Percentiles rank a stretch among this genome's conserved stretches.
These are phyloP conservation scores for Hypoxylon fragiforme DNA, from an alignment of 495 filamentous ascomycete species.

Conservation along the genomic window DNA sequence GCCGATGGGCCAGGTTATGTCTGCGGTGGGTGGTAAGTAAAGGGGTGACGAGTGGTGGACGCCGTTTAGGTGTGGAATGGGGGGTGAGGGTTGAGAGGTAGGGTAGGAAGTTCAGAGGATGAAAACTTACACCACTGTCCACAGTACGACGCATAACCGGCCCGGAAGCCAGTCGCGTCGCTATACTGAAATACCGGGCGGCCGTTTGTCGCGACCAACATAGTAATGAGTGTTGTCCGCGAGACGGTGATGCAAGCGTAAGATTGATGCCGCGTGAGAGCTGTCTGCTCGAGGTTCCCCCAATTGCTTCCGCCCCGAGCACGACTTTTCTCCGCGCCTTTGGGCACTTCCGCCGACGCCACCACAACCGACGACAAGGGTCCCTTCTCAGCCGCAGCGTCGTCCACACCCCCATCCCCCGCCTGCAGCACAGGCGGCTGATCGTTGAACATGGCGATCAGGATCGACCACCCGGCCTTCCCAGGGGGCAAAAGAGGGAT, in stretches of 20 bases:
- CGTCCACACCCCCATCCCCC: background rate
- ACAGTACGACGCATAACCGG: conserved; percentile 40
- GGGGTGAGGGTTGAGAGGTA: background rate
- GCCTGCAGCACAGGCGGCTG: conserved; percentile 3
- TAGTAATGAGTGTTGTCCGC: conserved; percentile 41
- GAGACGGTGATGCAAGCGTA: conserved; percentile 37
- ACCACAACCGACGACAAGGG: background rate
- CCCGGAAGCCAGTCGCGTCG: conserved; percentile 40
- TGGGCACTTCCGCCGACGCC: too few relatives aligned
- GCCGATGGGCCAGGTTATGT: conserved; percentile 44
- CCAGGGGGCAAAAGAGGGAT: conserved; percentile 17
- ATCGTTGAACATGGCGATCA: conserved; percentile 31
- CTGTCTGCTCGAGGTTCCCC: conserved; percentile 8
- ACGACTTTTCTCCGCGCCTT: too few relatives aligned
- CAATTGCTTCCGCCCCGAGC: conserved; percentile 27
- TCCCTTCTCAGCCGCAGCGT: conserved; percentile 11
- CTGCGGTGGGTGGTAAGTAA: conserved; percentile 1
- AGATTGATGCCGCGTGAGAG: conserved; percentile 24
- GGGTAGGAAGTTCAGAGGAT: background rate
- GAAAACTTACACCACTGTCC: conserved; percentile 36
- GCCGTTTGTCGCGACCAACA: conserved; percentile 36
- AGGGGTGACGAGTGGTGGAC: too few relatives aligned
- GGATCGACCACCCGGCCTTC: conserved; percentile 17
- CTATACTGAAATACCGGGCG: conserved; percentile 40
- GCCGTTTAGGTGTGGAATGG: conserved; percentile 28